Evolutionary conservation across 2,329 filamentous ascomycete genomes (phyloP).

Genomic region (Dactylonectria macrodidyma): DNA sequence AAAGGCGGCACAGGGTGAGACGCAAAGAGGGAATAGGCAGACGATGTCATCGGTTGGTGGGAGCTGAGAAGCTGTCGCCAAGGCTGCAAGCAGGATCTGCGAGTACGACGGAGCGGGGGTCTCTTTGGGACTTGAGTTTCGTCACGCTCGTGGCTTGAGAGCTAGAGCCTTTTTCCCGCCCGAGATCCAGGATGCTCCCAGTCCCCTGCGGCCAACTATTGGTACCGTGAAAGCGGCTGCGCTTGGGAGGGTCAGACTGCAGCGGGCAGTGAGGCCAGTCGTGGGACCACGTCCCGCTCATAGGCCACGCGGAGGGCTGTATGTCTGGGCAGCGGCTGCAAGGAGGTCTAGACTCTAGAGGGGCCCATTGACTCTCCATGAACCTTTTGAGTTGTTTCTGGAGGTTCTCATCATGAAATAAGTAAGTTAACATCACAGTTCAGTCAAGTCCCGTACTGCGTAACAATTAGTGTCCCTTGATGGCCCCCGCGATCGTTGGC

Average conservation of each 20-base stretch:
- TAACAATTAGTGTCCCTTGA: not conserved
- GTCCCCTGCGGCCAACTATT: slow-evolving; percentile 9
- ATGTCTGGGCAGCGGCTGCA: not conserved
- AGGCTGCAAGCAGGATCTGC: slow-evolving; percentile 25
- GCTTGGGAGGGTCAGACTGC: slow-evolving; percentile 4
- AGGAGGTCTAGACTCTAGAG: not conserved
- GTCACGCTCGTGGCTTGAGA: slow-evolving; percentile 17
- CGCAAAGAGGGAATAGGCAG: slow-evolving; percentile 16
- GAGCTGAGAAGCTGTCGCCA: slow-evolving; percentile 28
- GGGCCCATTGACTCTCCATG: not conserved
- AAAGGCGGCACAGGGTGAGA: slow-evolving; percentile 29
- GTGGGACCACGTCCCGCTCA: slow-evolving; percentile 19
- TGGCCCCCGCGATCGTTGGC: not conserved
- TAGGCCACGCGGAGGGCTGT: slow-evolving; percentile 9
- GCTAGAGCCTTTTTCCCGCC: slow-evolving; percentile 3
- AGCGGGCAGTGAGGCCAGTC: slow-evolving; percentile 14
- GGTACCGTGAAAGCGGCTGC: not conserved
- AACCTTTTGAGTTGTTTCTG: not conserved
- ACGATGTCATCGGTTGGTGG: slow-evolving; percentile 31
- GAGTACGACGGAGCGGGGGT: slow-evolving; percentile 24
- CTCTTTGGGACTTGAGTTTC: slow-evolving; percentile 24
- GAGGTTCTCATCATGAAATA: not conserved
- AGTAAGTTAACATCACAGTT: not conserved
- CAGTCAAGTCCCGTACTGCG: not conserved
- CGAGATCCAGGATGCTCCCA: slow-evolving; percentile 11